These are phyloP conservation scores for Cymodocea nodosa DNA, from an alignment of 116 monocot species.

Conservation along the genomic window DNA sequence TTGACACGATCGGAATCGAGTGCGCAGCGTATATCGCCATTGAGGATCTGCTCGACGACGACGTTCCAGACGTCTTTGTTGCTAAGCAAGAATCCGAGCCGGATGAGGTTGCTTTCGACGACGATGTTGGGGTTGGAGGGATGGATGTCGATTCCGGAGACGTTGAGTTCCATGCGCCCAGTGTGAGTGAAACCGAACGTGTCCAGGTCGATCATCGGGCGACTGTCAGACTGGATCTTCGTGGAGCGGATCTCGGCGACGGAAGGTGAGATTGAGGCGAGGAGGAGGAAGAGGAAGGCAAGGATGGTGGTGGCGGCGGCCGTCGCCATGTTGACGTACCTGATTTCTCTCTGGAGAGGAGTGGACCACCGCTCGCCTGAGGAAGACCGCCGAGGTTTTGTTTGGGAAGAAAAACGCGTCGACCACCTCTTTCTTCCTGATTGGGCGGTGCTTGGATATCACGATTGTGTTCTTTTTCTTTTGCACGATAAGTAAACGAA, in stretches of 20 bases:
- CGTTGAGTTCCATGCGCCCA: constrained; percentile 19
- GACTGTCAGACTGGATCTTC: constrained; percentile 13
- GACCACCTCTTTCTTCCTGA: too few relatives aligned
- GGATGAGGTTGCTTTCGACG: not conserved
- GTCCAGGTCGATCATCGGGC: constrained; percentile 28
- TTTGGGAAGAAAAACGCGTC: too few relatives aligned
- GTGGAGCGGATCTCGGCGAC: constrained; percentile 28
- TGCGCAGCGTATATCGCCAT: constrained; percentile 10
- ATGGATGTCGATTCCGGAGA: constrained; percentile 9
- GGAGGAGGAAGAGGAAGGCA: not conserved
- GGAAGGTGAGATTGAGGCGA: constrained; percentile 8
- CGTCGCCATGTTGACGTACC: not conserved
- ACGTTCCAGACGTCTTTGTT: constrained; percentile 20
- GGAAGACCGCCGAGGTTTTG: too few relatives aligned
- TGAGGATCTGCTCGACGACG: constrained; percentile 15
- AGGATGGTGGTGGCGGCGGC: not conserved
- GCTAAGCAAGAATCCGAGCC: constrained; percentile 31
- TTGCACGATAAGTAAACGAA: too few relatives aligned
- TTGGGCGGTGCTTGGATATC: too few relatives aligned
- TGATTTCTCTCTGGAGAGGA: too few relatives aligned
- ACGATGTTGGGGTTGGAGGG: not conserved
- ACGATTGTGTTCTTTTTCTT: too few relatives aligned
- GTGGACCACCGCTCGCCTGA: too few relatives aligned
- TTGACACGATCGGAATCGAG: constrained; percentile 6
- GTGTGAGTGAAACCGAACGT: constrained; percentile 29